phyloP scores from a whole-genome alignment of 345 rosid genomes.

The Dipteronia dyeriana region DNA sequence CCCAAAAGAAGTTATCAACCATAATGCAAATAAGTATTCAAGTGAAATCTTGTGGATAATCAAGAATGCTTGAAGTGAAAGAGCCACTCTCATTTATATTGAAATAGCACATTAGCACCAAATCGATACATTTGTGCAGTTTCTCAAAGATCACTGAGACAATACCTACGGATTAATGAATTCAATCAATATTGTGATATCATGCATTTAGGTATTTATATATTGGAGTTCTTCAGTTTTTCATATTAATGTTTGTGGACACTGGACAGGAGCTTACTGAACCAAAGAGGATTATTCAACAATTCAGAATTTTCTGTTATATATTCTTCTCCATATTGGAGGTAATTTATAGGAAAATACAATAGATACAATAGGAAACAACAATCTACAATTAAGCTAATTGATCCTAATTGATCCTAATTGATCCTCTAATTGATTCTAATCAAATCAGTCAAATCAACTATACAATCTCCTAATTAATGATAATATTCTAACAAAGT shows the following conservation, averaged over 20 bases:
- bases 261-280: background rate
- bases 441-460: too few species aligned
- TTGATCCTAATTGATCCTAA: too few species aligned
- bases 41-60: conserved; percentile 11
- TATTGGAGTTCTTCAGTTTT: background rate
- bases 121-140: background rate
- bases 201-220: background rate
- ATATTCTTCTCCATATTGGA: too few species aligned
- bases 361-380: too few species aligned
- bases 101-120: background rate
- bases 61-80: conserved; percentile 2
- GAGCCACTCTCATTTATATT: background rate
- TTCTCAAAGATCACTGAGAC: background rate
- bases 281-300: background rate
- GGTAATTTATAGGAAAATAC: too few species aligned
- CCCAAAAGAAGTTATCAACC: background rate
- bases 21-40: background rate
- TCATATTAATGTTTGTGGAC: background rate
- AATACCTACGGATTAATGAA: background rate
- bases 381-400: too few species aligned
- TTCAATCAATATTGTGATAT: background rate
- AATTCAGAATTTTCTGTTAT: too few species aligned
- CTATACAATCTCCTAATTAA: too few species aligned
- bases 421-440: too few species aligned
- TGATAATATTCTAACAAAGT: too few species aligned